Evolutionary conservation across 768 basidiomycete species (phyloP).

Genomic region (Polyporus arcularius): DNA sequence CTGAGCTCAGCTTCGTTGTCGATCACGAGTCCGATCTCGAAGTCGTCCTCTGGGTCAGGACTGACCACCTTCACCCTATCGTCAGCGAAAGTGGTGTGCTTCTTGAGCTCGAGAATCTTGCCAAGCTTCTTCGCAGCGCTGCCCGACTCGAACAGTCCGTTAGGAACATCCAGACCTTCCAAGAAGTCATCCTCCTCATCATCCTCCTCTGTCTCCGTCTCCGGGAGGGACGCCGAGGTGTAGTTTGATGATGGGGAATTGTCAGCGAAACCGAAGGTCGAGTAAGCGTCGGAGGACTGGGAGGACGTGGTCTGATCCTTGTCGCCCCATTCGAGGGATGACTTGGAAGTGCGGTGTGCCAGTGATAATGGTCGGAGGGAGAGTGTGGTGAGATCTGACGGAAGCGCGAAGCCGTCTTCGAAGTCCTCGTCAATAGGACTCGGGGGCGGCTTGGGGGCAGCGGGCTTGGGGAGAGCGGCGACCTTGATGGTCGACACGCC

Average conservation of each 20-base stretch:
- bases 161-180: conserved; percentile 79
- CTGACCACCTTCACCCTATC: conserved; percentile 52
- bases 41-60: conserved; percentile 79
- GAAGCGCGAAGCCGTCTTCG: conserved; percentile 81
- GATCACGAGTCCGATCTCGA: conserved; percentile 82
- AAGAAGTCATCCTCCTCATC: conserved; percentile 69
- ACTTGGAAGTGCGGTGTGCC: conserved; percentile 77
- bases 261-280: conserved; percentile 66
- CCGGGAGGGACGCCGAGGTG: conserved; percentile 63
- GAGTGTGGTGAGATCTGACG: conserved; percentile 76
- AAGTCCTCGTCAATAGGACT: conserved; percentile 73
- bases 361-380: conserved; percentile 80
- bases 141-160: conserved; percentile 73
- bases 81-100: conserved; percentile 56
- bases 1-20: conserved; percentile 83
- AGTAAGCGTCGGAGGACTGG: conserved; percentile 87
- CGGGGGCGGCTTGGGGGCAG: conserved; percentile 32
- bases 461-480: conserved; percentile 43
- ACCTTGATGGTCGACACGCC: conserved; percentile 86
- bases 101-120: conserved; percentile 55
- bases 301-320: conserved; percentile 72
- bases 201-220: conserved; percentile 68
- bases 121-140: conserved; percentile 53
- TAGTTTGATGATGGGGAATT: conserved; percentile 61
- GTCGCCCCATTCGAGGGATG: conserved; percentile 84